Conservation (phyloP, 768 basidiomycete genomes). For the Ephemerocybe angulata region DNA sequence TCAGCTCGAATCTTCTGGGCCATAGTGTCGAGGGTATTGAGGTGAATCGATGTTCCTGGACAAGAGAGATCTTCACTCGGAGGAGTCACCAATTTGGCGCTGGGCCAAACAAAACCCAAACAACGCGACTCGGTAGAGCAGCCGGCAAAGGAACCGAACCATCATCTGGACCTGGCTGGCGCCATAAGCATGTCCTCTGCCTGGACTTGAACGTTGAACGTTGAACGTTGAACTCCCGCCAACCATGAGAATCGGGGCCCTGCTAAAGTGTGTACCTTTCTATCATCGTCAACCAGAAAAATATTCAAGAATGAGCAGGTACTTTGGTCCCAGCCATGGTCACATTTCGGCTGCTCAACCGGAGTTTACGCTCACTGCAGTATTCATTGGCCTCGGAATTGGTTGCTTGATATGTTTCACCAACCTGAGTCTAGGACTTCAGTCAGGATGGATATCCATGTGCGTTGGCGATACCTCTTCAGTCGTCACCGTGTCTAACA, state of each 20-base stretch:
- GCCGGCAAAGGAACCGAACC: background rate
- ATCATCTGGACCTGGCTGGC: slow-evolving; percentile 16
- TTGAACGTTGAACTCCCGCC: too few species aligned
- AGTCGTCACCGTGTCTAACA: background rate
- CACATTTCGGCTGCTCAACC: slow-evolving; percentile 27
- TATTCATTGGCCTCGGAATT: slow-evolving; percentile 74
- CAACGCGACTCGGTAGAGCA: slow-evolving; percentile 15
- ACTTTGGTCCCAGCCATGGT: background rate
- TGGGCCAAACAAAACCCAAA: slow-evolving; percentile 18
- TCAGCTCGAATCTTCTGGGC: slow-evolving; percentile 50
- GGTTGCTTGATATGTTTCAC: slow-evolving; percentile 90
- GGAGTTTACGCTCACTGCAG: slow-evolving; percentile 52
- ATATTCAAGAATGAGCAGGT: slow-evolving; percentile 6
- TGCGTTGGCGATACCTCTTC: slow-evolving; percentile 26
- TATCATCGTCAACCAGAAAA: slow-evolving; percentile 5
- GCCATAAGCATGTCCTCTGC: too few species aligned
- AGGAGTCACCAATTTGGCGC: slow-evolving; percentile 8
- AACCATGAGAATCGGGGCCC: too few species aligned
- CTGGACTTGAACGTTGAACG: too few species aligned
- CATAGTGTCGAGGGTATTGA: slow-evolving; percentile 30
- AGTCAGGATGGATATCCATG: slow-evolving; percentile 91
- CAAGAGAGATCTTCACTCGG: background rate
- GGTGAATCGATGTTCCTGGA: slow-evolving; percentile 8
- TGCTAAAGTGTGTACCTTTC: background rate
- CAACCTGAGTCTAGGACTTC: slow-evolving; percentile 83